A percentile compares a stretch with the other conserved stretches of the same genome.
Evolutionary conservation across 208 protist species (phyloP).

Genomic region (Lotmaria passim): DNA sequence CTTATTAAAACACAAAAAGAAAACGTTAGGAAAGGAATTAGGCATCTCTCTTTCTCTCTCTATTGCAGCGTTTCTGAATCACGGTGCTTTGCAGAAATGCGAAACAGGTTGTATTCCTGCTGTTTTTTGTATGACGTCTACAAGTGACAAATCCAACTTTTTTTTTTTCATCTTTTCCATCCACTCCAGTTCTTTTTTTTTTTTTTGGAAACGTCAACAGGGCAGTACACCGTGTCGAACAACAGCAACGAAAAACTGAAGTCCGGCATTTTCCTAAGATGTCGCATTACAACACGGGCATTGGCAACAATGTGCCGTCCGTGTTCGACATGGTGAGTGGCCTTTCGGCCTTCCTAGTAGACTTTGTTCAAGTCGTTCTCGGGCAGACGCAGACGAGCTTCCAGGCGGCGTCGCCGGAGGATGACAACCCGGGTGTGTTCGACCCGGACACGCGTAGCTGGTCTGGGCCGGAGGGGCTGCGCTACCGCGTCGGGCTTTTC

Average conservation of each 20-base stretch:
- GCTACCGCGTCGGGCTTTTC: constrained; percentile 83
- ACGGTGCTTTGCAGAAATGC: no score
- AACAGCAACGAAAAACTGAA: background rate
- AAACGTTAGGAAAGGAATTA: background rate
- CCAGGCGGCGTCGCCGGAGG: constrained; percentile 60
- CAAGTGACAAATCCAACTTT: no score
- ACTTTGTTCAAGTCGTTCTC: constrained; percentile 80
- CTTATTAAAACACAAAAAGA: background rate
- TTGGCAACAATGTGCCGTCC: constrained; percentile 80
- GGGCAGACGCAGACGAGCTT: constrained; percentile 76
- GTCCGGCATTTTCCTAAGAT: constrained; percentile 32
- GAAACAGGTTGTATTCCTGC: no score
- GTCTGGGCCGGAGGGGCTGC: constrained; percentile 72
- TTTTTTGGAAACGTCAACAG: background rate
- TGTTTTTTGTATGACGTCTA: no score
- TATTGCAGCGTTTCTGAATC: no score
- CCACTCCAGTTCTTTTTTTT: background rate
- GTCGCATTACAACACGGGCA: constrained; percentile 89
- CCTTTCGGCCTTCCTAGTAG: constrained; percentile 61
- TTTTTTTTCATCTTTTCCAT: no score
- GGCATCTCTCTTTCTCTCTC: no score
- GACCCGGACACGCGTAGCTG: constrained; percentile 76
- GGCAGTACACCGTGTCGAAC: no score
- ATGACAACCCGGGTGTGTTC: constrained; percentile 65
- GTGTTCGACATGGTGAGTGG: constrained; percentile 82